Conservation (phyloP, 2,329 filamentous ascomycete species). For the Cladophialophora yegresii region DNA sequence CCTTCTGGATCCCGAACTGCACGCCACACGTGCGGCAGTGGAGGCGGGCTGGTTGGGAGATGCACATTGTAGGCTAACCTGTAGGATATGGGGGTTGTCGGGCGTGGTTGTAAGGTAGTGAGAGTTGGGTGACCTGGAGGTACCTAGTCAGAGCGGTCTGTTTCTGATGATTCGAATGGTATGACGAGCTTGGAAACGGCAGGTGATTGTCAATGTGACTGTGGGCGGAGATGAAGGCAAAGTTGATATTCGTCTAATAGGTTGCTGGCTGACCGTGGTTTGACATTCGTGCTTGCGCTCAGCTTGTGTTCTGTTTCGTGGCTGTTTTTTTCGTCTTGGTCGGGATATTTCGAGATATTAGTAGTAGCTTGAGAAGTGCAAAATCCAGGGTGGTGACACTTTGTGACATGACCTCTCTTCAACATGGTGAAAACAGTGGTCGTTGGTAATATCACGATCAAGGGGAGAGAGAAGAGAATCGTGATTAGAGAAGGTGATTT, state of each 20-base stretch:
- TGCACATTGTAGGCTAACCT: neutral
- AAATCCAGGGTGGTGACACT: neutral
- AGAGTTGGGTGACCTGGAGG: too few relatives aligned
- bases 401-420: neutral
- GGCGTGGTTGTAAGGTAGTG: neutral
- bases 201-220: neutral
- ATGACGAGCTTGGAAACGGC: neutral
- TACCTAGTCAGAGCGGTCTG: neutral
- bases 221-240: neutral
- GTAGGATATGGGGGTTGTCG: neutral
- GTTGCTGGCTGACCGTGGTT: neutral
- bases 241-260: neutral
- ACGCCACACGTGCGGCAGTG: slow-evolving; percentile 2
- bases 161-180: neutral
- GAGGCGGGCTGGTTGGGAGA: slow-evolving; percentile 1
- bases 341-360: neutral
- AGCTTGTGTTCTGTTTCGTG: neutral
- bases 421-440: neutral
- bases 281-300: neutral
- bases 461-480: neutral
- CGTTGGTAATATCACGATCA: neutral
- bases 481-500: neutral
- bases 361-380: neutral
- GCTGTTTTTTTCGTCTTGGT: neutral
- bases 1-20: neutral